A percentile compares a stretch with the other conserved stretches of the same genome.
phyloP scores from a whole-genome alignment of 2,329 filamentous ascomycete genomes.

The Colletotrichum theobromicola region DNA sequence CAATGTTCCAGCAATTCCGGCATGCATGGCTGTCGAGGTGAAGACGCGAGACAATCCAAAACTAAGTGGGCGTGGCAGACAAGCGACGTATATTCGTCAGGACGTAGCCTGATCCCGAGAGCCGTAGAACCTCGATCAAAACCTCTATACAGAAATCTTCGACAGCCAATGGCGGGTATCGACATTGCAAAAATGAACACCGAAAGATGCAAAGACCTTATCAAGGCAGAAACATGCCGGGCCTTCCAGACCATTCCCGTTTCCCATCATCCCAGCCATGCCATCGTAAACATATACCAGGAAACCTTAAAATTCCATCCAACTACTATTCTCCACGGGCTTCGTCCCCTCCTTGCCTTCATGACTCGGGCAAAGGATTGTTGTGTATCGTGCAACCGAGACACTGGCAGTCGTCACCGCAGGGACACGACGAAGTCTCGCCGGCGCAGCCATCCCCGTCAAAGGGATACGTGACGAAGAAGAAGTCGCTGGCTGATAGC shows the following conservation, averaged over 20 bases:
- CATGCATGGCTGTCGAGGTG: not conserved
- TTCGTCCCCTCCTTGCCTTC: not conserved
- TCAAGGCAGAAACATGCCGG: not conserved
- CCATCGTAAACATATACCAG: not conserved
- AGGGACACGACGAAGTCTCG: conserved; percentile 56
- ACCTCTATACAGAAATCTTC: not conserved
- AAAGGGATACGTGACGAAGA: conserved; percentile 63
- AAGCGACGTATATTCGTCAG: not conserved
- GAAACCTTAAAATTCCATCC: not conserved
- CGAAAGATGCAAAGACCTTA: not conserved
- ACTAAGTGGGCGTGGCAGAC: not conserved
- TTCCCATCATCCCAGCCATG: not conserved
- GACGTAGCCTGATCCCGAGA: not conserved
- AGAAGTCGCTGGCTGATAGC: conserved; percentile 58
- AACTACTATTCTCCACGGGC: not conserved
- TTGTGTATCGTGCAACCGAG: conserved; percentile 62
- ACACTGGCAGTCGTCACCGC: conserved; percentile 65
- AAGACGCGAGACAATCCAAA: not conserved
- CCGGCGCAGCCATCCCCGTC: conserved; percentile 51
- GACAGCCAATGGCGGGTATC: conserved; percentile 14
- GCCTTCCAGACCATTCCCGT: not conserved
- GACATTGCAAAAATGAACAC: not conserved
- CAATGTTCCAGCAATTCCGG: not conserved
- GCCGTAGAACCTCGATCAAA: not conserved
- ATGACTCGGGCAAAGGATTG: conserved; percentile 22